phyloP scores from a whole-genome alignment of 2,329 filamentous ascomycete genomes.

The Periconia macrospinosa region DNA sequence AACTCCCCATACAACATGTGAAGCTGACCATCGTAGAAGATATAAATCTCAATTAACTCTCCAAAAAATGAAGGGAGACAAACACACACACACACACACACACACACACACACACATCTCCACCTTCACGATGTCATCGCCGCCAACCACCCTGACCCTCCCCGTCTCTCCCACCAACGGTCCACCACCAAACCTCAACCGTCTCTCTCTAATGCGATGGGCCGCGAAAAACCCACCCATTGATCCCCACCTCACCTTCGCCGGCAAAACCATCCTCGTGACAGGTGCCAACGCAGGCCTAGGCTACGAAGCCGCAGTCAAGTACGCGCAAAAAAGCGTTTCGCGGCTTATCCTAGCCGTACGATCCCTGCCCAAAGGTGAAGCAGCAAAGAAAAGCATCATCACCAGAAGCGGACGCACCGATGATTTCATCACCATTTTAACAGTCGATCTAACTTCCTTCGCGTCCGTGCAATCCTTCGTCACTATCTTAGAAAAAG shows the following conservation, averaged over 20 bases:
- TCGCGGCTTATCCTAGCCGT: constrained; percentile 45
- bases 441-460: constrained; percentile 43
- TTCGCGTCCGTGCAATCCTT: constrained; percentile 40
- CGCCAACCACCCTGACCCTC: not conserved
- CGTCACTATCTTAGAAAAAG: constrained; percentile 13
- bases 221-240: not conserved
- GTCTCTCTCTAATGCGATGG: not conserved
- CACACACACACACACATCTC: not conserved
- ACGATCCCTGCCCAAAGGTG: constrained; percentile 42
- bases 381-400: constrained; percentile 40
- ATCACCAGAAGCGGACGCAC: constrained; percentile 24
- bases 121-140: not conserved
- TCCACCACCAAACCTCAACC: not conserved
- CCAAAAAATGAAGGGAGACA: not conserved
- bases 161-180: too few relatives aligned
- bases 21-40: too few relatives aligned
- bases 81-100: too few relatives aligned
- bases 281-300: not conserved
- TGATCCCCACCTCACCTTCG: not conserved
- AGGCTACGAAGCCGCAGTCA: constrained; percentile 22
- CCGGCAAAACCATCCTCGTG: not conserved
- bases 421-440: constrained; percentile 42
- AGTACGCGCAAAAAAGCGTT: constrained; percentile 42
- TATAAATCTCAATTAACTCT: too few relatives aligned
- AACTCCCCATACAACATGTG: too few relatives aligned